These are phyloP conservation scores for Eucalyptus curtisii DNA, from an alignment of 345 rosid species.

Conservation along the genomic window DNA sequence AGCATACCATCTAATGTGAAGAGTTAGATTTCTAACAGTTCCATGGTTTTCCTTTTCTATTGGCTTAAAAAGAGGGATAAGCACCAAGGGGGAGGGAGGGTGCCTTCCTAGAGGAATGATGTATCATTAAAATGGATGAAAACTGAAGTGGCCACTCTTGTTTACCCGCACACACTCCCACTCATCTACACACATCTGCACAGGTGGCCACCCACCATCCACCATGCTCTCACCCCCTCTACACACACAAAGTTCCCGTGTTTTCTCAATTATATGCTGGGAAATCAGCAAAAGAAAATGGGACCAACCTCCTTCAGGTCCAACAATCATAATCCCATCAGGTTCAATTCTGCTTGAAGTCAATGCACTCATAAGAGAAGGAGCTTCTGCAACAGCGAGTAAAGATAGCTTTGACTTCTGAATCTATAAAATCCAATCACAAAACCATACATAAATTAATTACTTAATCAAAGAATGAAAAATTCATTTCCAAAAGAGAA, in stretches of 20 bases:
- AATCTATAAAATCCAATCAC: slow-evolving; percentile 23
- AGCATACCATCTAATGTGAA: background rate
- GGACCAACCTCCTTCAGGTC: slow-evolving; percentile 86
- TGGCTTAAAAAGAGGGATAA: background rate
- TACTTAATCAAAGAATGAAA: background rate
- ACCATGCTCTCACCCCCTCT: background rate
- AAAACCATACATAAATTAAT: background rate
- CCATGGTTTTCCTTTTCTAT: background rate
- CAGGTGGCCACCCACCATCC: background rate
- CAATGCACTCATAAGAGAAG: slow-evolving; percentile 50
- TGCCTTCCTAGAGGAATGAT: background rate
- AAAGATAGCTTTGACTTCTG: slow-evolving; percentile 53
- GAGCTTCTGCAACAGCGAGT: slow-evolving; percentile 73
- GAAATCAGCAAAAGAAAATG: background rate
- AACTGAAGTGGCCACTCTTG: background rate
- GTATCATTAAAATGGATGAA: background rate
- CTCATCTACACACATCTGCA: background rate
- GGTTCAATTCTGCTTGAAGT: slow-evolving; percentile 29
- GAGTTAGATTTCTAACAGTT: background rate
- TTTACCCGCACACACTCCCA: background rate
- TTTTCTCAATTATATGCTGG: background rate
- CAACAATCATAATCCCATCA: slow-evolving; percentile 53
- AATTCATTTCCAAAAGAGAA: background rate
- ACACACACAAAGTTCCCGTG: background rate
- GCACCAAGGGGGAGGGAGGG: background rate